Percentiles rank a stretch among this genome's conserved stretches.
Conservation (phyloP, 2,329 filamentous ascomycete genomes). For the Aureobasidium sp. region DNA sequence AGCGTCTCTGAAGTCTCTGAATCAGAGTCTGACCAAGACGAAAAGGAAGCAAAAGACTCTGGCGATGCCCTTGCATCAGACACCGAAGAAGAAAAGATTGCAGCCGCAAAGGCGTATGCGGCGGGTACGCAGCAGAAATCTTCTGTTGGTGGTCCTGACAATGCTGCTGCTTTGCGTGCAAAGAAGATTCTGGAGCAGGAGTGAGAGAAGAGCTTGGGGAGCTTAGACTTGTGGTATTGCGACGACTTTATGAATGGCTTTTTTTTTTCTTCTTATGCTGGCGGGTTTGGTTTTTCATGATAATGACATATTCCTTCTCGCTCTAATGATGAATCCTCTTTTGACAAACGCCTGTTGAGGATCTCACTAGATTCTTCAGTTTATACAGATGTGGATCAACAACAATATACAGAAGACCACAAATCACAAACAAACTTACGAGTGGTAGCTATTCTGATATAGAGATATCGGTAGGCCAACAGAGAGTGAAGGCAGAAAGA, state of each 20-base stretch:
- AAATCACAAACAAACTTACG: too few species aligned
- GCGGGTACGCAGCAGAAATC: not conserved
- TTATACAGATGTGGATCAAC: too few species aligned
- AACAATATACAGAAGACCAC: too few species aligned
- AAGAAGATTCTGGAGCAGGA: slow-evolving; percentile 8
- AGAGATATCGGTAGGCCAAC: not conserved
- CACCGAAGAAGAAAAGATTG: not conserved
- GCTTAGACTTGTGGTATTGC: too few species aligned
- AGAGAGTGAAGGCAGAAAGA: not conserved
- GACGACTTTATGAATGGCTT: not conserved
- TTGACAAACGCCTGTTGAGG: too few species aligned
- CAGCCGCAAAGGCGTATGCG: not conserved
- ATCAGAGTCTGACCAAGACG: not conserved
- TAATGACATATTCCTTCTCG: too few species aligned
- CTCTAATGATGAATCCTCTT: too few species aligned
- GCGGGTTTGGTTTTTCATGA: too few species aligned
- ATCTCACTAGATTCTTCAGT: too few species aligned
- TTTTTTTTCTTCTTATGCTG: too few species aligned
- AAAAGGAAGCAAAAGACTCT: not conserved
- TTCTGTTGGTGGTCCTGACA: slow-evolving; percentile 1
- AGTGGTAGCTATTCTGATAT: too few species aligned
- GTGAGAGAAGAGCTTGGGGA: not conserved
- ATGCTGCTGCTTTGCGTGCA: not conserved
- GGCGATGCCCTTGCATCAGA: not conserved
- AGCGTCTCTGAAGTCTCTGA: not conserved